Conservation (phyloP, 768 basidiomycete genomes). For the Hortiboletus flavorubellus region DNA sequence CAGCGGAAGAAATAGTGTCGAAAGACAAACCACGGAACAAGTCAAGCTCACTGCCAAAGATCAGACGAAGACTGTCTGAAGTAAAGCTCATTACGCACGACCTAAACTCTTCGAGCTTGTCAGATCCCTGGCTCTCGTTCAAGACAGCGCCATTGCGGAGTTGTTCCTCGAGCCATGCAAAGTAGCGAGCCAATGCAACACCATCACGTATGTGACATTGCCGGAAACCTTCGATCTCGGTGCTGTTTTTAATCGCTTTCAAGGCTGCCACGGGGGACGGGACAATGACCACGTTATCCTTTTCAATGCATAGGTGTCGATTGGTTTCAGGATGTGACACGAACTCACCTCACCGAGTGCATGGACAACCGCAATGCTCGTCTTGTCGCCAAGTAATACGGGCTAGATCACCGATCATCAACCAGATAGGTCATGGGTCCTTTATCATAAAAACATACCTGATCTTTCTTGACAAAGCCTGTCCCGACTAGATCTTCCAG, state of each 20-base stretch:
- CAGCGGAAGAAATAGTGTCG: constrained; percentile 87
- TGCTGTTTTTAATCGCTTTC: constrained; percentile 77
- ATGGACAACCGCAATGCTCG: constrained; percentile 78
- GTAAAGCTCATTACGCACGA: constrained; percentile 49
- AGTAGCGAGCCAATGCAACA: constrained; percentile 82
- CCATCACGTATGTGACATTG: constrained; percentile 89
- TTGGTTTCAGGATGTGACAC: not conserved
- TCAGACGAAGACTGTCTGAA: not conserved
- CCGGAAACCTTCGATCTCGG: constrained; percentile 88
- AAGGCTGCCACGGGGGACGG: constrained; percentile 76
- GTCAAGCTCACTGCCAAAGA: constrained; percentile 56
- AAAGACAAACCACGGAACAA: constrained; percentile 89
- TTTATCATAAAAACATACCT: constrained; percentile 20
- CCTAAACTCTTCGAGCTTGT: constrained; percentile 74
- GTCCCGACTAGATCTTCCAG: constrained; percentile 47
- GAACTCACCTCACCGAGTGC: constrained; percentile 64
- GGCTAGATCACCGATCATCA: constrained; percentile 41
- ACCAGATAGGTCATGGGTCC: not conserved
- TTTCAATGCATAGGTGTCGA: constrained; percentile 4
- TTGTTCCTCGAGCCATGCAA: constrained; percentile 91
- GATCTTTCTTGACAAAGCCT: constrained; percentile 34
- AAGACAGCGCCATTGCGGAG: constrained; percentile 58
- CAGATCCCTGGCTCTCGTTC: constrained; percentile 79
- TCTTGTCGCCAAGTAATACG: constrained; percentile 72
- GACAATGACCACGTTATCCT: constrained; percentile 58